A percentile compares a stretch with the other conserved stretches of the same genome.
phyloP scores from a whole-genome alignment of 306 rosid species.

The Lathyrus tuberosus region DNA sequence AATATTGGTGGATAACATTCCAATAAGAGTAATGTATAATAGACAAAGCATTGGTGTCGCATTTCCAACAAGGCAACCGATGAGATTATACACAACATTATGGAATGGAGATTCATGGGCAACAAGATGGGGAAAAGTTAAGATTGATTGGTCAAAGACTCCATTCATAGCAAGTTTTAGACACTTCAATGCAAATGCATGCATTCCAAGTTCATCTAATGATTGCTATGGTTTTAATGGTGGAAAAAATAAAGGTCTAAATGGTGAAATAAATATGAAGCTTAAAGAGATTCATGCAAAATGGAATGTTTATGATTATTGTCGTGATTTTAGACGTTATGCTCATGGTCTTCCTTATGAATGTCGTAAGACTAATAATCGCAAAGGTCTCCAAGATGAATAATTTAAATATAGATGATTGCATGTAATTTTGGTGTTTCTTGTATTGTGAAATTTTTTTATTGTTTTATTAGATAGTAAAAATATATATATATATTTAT shows the following conservation, averaged over 20 bases:
- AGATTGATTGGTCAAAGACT: constrained; percentile 40
- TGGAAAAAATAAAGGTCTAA: constrained; percentile 19
- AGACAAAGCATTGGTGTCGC: constrained; percentile 40
- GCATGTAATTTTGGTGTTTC: neutral
- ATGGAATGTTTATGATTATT: constrained; percentile 52
- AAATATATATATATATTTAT: neutral
- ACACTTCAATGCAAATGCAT: constrained; percentile 42
- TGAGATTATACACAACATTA: constrained; percentile 46
- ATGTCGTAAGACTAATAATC: constrained; percentile 35
- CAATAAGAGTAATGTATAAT: constrained; percentile 46
- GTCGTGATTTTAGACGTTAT: constrained; percentile 48
- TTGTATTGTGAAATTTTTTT: neutral
- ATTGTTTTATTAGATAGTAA: neutral
- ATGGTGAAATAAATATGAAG: constrained; percentile 7
- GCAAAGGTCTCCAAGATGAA: neutral
- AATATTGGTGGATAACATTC: constrained; percentile 47
- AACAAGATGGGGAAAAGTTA: constrained; percentile 50
- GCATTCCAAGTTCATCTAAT: constrained; percentile 18
- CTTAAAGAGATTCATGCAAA: constrained; percentile 27
- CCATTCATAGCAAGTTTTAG: constrained; percentile 47
- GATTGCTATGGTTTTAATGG: constrained; percentile 30
- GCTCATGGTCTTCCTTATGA: constrained; percentile 51
- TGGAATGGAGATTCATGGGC: constrained; percentile 63
- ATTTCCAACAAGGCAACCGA: constrained; percentile 51
- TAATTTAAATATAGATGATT: neutral